phyloP scores from a whole-genome alignment of 768 basidiomycete species.

The Pleurotus sapidus region DNA sequence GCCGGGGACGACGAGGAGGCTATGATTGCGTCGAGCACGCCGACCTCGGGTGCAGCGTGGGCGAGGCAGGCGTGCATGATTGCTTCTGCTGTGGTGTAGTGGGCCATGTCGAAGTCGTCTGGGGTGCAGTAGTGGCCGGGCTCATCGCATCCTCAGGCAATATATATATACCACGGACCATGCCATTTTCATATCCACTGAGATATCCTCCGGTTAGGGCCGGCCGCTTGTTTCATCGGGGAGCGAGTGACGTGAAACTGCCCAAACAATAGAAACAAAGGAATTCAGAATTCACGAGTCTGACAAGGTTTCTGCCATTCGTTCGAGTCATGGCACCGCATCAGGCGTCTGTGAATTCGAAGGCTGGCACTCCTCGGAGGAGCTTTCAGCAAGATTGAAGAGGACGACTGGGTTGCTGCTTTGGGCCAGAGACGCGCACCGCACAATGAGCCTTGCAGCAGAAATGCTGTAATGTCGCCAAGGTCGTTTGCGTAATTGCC shows the following conservation, averaged over 20 bases:
- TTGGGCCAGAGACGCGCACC: background rate
- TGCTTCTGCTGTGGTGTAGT: background rate
- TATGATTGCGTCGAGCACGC: slow-evolving; percentile 7
- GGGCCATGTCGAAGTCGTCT: background rate
- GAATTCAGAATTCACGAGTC: background rate
- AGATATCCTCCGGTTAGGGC: too few relatives aligned
- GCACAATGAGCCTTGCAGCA: too few relatives aligned
- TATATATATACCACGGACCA: slow-evolving; percentile 2
- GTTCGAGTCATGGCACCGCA: background rate
- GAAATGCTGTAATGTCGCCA: too few relatives aligned
- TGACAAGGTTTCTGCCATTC: background rate
- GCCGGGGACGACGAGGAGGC: slow-evolving; percentile 12
- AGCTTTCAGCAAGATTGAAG: background rate
- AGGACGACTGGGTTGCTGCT: background rate
- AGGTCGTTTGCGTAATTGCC: background rate
- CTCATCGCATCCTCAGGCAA: background rate
- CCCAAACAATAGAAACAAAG: background rate
- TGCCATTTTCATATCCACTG: too few relatives aligned
- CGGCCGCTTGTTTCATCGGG: too few relatives aligned
- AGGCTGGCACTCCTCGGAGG: background rate
- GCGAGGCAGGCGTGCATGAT: background rate
- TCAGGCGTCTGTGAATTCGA: background rate
- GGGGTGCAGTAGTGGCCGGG: background rate
- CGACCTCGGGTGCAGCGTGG: slow-evolving; percentile 9
- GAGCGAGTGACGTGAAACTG: slow-evolving; percentile 33